A percentile compares a stretch with the other conserved stretches of the same genome.
Conservation (phyloP, 768 basidiomycete species). For the Russula dissimulans region DNA sequence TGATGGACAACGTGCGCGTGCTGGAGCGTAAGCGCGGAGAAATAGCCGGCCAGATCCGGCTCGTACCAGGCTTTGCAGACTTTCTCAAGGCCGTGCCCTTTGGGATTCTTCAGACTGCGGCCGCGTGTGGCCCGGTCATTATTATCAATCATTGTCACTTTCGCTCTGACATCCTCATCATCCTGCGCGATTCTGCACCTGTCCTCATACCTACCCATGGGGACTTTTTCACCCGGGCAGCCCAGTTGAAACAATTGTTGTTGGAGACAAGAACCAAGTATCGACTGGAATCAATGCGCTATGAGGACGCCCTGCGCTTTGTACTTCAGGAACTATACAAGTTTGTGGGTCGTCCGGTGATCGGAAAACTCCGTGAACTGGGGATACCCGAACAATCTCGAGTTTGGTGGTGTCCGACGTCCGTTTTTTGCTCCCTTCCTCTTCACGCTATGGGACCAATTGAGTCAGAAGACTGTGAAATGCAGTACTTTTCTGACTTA, state of each 20-base stretch:
- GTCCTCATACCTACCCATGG: slow-evolving; percentile 6
- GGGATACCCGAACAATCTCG: too few relatives aligned
- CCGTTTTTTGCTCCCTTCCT: too few relatives aligned
- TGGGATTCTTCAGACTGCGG: not conserved
- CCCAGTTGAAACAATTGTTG: not conserved
- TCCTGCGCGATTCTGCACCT: not conserved
- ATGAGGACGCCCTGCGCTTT: not conserved
- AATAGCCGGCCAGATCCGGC: not conserved
- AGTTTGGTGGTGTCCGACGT: too few relatives aligned
- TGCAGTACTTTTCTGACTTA: too few relatives aligned
- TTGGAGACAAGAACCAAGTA: not conserved
- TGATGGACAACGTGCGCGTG: not conserved
- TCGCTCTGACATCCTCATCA: slow-evolving; percentile 12
- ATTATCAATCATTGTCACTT: slow-evolving; percentile 4
- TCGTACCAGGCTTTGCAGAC: not conserved
- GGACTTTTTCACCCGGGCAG: not conserved
- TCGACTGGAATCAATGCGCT: not conserved
- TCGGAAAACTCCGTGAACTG: not conserved
- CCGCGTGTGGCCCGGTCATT: slow-evolving; percentile 5
- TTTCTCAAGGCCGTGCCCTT: slow-evolving; percentile 6
- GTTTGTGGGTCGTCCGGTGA: slow-evolving; percentile 1
- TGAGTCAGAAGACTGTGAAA: too few relatives aligned
- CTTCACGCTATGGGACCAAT: too few relatives aligned
- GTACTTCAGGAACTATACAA: slow-evolving; percentile 8
- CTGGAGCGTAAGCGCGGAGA: not conserved